Evolutionary conservation across 208 protist genomes (phyloP).

Genomic region (Trypanosoma conorhini): DNA sequence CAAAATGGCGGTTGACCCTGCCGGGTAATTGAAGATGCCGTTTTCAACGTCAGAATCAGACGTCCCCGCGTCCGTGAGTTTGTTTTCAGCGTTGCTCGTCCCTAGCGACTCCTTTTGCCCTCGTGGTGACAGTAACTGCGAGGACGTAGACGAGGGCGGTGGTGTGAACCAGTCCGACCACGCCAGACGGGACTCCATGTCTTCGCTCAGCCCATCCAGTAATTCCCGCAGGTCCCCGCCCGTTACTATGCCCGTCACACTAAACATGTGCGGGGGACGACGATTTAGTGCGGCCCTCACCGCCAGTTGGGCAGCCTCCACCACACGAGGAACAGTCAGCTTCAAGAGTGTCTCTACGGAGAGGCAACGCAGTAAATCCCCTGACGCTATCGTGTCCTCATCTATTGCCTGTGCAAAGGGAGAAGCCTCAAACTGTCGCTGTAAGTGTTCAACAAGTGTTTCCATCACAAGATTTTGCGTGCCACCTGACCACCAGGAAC

Average conservation of each 20-base stretch:
- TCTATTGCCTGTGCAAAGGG: constrained; percentile 48
- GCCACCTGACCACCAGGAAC: constrained; percentile 63
- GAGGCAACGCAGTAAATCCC: constrained; percentile 33
- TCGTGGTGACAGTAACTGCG: constrained; percentile 11
- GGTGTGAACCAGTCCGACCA: constrained; percentile 42
- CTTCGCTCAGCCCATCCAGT: constrained; percentile 35
- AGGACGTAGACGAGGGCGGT: background rate
- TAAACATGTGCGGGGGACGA: constrained; percentile 40
- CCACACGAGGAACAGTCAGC: constrained; percentile 44
- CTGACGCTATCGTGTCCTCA: constrained; percentile 30
- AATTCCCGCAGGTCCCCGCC: constrained; percentile 37
- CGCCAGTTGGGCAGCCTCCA: constrained; percentile 33
- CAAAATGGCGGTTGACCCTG: constrained; percentile 39
- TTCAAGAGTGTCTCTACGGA: constrained; percentile 51
- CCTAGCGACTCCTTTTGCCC: constrained; percentile 1
- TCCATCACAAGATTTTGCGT: constrained; percentile 53
- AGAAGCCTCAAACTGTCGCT: constrained; percentile 38
- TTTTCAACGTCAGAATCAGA: constrained; percentile 23
- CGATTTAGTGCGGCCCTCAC: constrained; percentile 37
- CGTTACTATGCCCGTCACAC: constrained; percentile 40
- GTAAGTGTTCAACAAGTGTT: constrained; percentile 48
- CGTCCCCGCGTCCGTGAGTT: background rate
- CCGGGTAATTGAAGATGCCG: constrained; percentile 46
- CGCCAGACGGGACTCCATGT: constrained; percentile 46
- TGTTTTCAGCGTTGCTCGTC: background rate